phyloP scores from a whole-genome alignment of 352 stramenopile species.

The Phytopythium kandeliae region DNA sequence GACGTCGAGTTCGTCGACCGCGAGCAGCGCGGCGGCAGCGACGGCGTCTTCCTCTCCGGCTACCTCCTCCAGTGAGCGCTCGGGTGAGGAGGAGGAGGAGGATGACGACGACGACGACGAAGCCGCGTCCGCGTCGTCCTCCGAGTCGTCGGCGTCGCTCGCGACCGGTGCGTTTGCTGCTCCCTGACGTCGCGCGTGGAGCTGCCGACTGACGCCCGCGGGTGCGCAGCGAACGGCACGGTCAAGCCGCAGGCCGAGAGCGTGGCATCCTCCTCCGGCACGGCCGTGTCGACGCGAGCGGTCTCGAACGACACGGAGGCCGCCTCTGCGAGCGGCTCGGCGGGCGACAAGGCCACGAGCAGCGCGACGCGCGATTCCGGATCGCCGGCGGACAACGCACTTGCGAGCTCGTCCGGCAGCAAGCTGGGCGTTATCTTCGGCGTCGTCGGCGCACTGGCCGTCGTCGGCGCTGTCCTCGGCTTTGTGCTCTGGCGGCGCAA shows the following conservation, averaged over 20 bases:
- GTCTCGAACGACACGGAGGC: not conserved
- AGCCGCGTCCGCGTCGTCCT: too few species aligned
- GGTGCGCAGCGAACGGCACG: not conserved
- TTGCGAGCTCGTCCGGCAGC: conserved; percentile 18
- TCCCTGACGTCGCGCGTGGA: not conserved
- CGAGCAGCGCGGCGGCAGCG: not conserved
- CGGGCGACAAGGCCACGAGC: conserved; percentile 10
- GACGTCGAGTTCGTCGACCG: conserved; percentile 13
- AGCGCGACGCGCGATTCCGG: conserved; percentile 8
- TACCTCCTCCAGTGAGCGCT: too few species aligned
- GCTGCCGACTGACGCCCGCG: not conserved
- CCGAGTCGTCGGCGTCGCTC: not conserved
- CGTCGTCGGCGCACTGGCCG: conserved; percentile 29
- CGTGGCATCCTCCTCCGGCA: not conserved
- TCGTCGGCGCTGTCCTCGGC: conserved; percentile 45
- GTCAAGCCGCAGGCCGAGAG: conserved; percentile 5
- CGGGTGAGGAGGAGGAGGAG: too few species aligned
- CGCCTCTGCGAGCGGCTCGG: conserved; percentile 9
- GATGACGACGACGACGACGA: too few species aligned
- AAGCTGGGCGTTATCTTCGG: conserved; percentile 48
- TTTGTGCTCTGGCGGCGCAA: conserved; percentile 59
- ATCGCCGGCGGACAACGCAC: conserved; percentile 12
- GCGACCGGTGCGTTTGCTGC: not conserved
- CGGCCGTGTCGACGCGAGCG: not conserved
- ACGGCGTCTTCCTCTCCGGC: not conserved